Evolutionary conservation across 768 basidiomycete species (phyloP).

Genomic region (Collybia sordida): DNA sequence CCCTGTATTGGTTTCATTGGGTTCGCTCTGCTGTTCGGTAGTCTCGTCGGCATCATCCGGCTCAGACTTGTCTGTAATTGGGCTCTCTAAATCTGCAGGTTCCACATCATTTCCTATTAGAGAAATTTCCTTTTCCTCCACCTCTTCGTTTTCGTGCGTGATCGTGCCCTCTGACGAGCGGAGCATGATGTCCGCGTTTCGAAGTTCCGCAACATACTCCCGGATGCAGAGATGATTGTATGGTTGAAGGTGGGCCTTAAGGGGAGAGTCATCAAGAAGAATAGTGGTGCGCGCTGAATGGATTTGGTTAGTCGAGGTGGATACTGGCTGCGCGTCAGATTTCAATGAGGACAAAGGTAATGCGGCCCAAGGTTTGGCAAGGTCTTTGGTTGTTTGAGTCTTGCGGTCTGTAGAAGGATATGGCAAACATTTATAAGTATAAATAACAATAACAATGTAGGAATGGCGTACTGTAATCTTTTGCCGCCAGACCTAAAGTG

Average conservation of each 20-base stretch:
- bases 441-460: constrained; percentile 13
- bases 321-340: neutral
- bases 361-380: constrained; percentile 62
- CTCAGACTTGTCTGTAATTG: neutral
- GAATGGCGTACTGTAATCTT: constrained; percentile 59
- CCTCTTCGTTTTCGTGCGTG: neutral
- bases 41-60: neutral
- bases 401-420: constrained; percentile 33
- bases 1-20: constrained; percentile 5
- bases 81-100: neutral
- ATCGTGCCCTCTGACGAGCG: neutral
- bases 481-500: constrained; percentile 61
- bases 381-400: constrained; percentile 69
- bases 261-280: constrained; percentile 55
- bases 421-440: neutral
- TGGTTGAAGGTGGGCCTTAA: constrained; percentile 65
- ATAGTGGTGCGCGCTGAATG: constrained; percentile 48
- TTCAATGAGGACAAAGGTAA: constrained; percentile 18
- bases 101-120: neutral
- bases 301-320: constrained; percentile 2
- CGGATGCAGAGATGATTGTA: constrained; percentile 79
- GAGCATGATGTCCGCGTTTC: constrained; percentile 11
- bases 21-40: constrained; percentile 14
- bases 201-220: constrained; percentile 50
- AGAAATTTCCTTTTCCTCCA: neutral